phyloP scores from a whole-genome alignment of 805 yeast genomes.

The Candida ovalis region DNA sequence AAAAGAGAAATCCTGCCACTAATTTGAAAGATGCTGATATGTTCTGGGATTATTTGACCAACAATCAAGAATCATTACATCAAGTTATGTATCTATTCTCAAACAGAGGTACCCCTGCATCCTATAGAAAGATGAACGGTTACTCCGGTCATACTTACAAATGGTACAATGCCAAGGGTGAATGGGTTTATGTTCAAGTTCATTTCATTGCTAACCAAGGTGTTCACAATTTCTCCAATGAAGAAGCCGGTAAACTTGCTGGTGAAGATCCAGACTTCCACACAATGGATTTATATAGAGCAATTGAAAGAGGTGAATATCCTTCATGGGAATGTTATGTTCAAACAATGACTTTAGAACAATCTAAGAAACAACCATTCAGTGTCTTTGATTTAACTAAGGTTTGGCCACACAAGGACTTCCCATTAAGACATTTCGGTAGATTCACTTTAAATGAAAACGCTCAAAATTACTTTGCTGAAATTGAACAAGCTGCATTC shows the following conservation, averaged over 20 bases:
- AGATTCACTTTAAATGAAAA: conserved; percentile 74
- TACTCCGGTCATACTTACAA: conserved; percentile 83
- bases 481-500: conserved; percentile 81
- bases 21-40: conserved; percentile 75
- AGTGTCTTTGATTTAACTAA: conserved; percentile 89
- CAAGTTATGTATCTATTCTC: conserved; percentile 71
- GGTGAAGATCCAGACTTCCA: conserved; percentile 83
- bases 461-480: conserved; percentile 85
- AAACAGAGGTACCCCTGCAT: conserved; percentile 80
- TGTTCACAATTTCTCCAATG: conserved; percentile 46
- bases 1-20: conserved; percentile 80
- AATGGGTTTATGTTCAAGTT: conserved; percentile 75
- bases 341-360: conserved; percentile 81
- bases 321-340: conserved; percentile 86
- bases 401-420: conserved; percentile 86
- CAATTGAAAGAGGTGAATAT: conserved; percentile 70
- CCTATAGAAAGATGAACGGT: conserved; percentile 76
- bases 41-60: conserved; percentile 81
- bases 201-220: conserved; percentile 66
- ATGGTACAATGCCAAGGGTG: conserved; percentile 72
- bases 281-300: conserved; percentile 73
- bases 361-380: conserved; percentile 71
- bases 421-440: conserved; percentile 85
- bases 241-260: conserved; percentile 62
- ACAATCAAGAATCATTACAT: conserved; percentile 71